Evolutionary conservation across 352 stramenopile species (phyloP).

Genomic region (Globisporangium nodosum): DNA sequence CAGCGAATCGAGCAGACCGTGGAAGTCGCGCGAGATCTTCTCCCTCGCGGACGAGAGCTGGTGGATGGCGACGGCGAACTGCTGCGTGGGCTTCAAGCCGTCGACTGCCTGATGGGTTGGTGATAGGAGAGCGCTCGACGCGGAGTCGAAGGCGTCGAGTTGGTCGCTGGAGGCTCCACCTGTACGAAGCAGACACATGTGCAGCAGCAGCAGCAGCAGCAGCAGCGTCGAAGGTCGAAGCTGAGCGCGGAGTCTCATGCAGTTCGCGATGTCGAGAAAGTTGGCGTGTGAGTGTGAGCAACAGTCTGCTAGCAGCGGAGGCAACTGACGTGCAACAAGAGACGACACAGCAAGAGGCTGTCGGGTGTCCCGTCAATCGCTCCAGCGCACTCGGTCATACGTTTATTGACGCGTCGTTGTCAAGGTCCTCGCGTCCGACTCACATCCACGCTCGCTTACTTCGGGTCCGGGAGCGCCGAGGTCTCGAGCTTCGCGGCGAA

Average conservation of each 20-base stretch:
- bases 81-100: background rate
- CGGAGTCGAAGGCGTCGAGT: too few species aligned
- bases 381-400: background rate
- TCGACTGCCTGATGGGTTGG: background rate
- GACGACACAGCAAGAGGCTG: background rate
- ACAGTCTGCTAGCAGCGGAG: too few species aligned
- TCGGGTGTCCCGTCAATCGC: background rate
- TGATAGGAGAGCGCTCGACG: too few species aligned
- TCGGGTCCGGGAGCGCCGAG: slow-evolving; percentile 26
- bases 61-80: background rate
- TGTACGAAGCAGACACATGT: too few species aligned
- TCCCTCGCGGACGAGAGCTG: background rate
- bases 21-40: background rate
- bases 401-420: background rate
- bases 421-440: background rate
- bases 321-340: background rate
- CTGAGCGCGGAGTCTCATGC: background rate
- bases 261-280: background rate
- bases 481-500: slow-evolving; percentile 60
- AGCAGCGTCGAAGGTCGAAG: too few species aligned
- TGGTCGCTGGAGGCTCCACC: too few species aligned
- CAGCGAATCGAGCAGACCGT: background rate
- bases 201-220: too few species aligned
- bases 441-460: slow-evolving; percentile 7
- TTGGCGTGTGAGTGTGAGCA: too few species aligned